Evolutionary conservation across 2,329 filamentous ascomycete genomes (phyloP).

Genomic region (Thelonectria blattea): DNA sequence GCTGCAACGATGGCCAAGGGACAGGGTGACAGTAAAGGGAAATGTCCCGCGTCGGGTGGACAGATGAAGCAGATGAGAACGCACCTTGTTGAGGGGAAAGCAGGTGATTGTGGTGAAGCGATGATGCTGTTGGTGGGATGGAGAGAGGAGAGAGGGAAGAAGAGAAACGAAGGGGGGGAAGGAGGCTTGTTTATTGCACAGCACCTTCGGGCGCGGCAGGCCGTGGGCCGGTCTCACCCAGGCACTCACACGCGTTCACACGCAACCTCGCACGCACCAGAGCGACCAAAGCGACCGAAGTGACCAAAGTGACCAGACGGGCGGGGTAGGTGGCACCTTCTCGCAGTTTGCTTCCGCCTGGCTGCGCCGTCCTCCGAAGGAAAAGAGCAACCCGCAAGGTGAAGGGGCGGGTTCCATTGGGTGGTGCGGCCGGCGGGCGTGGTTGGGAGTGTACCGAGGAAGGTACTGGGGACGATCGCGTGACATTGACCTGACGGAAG

Average conservation of each 20-base stretch:
- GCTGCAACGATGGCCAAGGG: neutral
- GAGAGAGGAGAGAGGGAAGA: slow-evolving; percentile 34
- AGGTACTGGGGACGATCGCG: slow-evolving; percentile 35
- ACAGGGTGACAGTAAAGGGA: neutral
- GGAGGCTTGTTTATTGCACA: slow-evolving; percentile 42
- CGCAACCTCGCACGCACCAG: slow-evolving; percentile 21
- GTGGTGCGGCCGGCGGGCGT: slow-evolving; percentile 6
- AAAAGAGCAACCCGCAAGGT: slow-evolving; percentile 1
- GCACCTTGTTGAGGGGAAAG: slow-evolving; percentile 31
- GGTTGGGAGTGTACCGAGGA: slow-evolving; percentile 8
- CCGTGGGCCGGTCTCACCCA: neutral
- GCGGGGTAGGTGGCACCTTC: slow-evolving; percentile 47
- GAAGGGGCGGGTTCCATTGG: slow-evolving; percentile 5
- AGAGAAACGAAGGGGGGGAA: slow-evolving; percentile 38
- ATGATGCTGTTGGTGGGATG: slow-evolving; percentile 36
- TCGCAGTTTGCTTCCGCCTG: slow-evolving; percentile 22
- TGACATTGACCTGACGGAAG: slow-evolving; percentile 42
- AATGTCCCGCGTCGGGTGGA: neutral
- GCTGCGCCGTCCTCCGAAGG: slow-evolving; percentile 27
- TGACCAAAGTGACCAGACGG: slow-evolving; percentile 54
- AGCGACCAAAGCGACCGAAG: slow-evolving; percentile 51
- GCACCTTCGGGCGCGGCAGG: slow-evolving; percentile 23
- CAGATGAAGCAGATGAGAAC: slow-evolving; percentile 9
- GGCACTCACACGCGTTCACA: slow-evolving; percentile 18
- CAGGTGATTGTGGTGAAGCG: slow-evolving; percentile 30